These are phyloP conservation scores for Solanum etuberosum DNA, from an alignment of 257 asterid genomes.

Conservation along the genomic window DNA sequence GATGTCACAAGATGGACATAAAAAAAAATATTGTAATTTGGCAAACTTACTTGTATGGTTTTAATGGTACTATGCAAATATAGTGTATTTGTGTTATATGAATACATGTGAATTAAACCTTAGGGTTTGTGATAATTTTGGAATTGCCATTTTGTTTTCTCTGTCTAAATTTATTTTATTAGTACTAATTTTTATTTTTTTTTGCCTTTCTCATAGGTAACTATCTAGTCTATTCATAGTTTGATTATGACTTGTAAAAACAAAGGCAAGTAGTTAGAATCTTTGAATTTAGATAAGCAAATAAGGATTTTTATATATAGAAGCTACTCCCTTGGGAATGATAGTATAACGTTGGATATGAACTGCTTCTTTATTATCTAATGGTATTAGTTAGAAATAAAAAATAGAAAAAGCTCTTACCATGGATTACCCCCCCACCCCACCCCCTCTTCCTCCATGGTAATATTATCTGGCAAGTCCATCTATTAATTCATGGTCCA, in stretches of 20 bases:
- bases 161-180: background rate
- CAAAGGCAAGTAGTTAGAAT: background rate
- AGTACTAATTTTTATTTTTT: background rate
- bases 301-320: background rate
- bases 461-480: background rate
- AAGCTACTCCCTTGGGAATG: background rate
- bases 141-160: background rate
- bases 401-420: background rate
- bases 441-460: background rate
- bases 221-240: background rate
- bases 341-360: background rate
- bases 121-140: background rate
- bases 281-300: background rate
- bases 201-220: background rate
- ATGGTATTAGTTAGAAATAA: background rate
- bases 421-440: background rate
- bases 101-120: background rate
- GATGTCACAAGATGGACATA: background rate
- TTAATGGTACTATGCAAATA: background rate
- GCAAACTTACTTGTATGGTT: background rate
- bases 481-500: too few relatives aligned
- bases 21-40: background rate
- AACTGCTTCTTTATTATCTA: background rate
- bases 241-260: background rate
- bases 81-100: background rate